Evolutionary conservation across 169 alveolate genomes (phyloP).

Genomic region (Neospora caninum): DNA sequence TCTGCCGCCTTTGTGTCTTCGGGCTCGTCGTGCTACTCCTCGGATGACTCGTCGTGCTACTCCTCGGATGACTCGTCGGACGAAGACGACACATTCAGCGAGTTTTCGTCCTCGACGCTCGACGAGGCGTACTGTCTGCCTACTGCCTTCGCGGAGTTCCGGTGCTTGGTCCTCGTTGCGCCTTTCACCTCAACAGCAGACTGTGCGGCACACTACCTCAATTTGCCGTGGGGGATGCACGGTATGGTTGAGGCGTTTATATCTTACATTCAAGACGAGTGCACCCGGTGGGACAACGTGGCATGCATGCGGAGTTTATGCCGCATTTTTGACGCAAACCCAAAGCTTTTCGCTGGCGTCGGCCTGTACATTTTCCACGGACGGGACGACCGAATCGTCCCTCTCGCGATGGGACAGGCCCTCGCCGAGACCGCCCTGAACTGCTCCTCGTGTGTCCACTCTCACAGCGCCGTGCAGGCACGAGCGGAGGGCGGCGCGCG

Average conservation of each 20-base stretch:
- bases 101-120: background rate
- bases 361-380: slow-evolving; percentile 36
- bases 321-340: background rate
- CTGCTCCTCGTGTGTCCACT: background rate
- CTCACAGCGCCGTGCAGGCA: background rate
- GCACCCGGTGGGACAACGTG: slow-evolving; percentile 53
- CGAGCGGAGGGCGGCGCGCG: background rate
- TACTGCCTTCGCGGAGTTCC: background rate
- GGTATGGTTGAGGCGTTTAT: slow-evolving; percentile 19
- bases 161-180: slow-evolving; percentile 44
- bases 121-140: background rate
- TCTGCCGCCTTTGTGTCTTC: background rate
- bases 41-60: background rate
- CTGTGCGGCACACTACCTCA: slow-evolving; percentile 52
- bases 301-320: slow-evolving; percentile 37
- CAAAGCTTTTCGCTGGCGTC: background rate
- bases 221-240: slow-evolving; percentile 16
- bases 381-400: slow-evolving; percentile 2
- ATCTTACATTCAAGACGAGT: slow-evolving; percentile 45
- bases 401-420: background rate
- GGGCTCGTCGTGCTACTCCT: background rate
- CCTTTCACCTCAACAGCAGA: slow-evolving; percentile 55
- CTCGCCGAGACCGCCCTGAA: slow-evolving; percentile 10
- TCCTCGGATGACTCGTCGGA: background rate
- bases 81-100: background rate